A percentile compares a stretch with the other conserved stretches of the same genome.
phyloP scores from a whole-genome alignment of 345 rosid species.

The Heritiera littoralis region DNA sequence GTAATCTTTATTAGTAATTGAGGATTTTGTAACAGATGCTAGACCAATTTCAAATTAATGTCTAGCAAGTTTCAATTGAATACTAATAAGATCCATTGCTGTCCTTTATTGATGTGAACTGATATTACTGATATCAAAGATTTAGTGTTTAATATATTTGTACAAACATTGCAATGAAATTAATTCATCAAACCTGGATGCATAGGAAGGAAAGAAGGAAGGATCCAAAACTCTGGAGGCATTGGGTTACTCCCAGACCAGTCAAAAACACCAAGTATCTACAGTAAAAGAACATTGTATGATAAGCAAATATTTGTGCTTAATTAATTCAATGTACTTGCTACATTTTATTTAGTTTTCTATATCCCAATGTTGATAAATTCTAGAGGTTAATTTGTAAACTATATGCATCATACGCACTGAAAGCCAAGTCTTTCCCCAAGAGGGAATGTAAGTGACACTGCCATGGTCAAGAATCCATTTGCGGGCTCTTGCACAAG shows the following conservation, averaged over 20 bases:
- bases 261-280: constrained; percentile 49
- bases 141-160: no score
- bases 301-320: not conserved
- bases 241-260: constrained; percentile 64
- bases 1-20: not conserved
- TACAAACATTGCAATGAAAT: not conserved
- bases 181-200: constrained; percentile 41
- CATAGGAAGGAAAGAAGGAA: constrained; percentile 55
- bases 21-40: not conserved
- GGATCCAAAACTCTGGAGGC: constrained; percentile 70
- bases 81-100: not conserved
- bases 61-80: not conserved
- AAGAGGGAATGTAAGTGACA: constrained; percentile 41
- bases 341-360: not conserved
- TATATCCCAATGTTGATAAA: not conserved
- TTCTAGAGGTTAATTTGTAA: not conserved
- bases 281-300: not conserved
- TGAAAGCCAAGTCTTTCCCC: constrained; percentile 60
- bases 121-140: not conserved
- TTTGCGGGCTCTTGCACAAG: constrained; percentile 43
- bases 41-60: not conserved
- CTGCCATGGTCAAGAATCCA: constrained; percentile 52
- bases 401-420: constrained; percentile 9
- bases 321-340: not conserved
- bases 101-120: not conserved